phyloP scores from a whole-genome alignment of 148 eudicot species.

The Cornus controversa region DNA sequence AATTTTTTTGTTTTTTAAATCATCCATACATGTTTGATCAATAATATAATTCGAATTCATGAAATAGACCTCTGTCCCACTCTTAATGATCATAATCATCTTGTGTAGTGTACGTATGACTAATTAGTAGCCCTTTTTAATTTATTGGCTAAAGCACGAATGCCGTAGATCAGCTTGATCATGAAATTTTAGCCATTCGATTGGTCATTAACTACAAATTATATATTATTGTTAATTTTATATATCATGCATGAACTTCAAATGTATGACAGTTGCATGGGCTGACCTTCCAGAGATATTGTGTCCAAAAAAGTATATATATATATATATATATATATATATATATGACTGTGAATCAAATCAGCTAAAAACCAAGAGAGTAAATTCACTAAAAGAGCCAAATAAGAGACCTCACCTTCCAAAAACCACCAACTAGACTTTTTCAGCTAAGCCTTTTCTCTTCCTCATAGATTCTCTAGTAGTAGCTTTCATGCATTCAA shows the following conservation, averaged over 20 bases:
- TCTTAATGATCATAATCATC: not conserved
- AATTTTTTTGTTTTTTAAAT: not conserved
- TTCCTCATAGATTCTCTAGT: constrained; percentile 21
- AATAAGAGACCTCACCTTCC: constrained; percentile 16
- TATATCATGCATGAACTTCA: constrained; percentile 2
- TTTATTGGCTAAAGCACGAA: not conserved
- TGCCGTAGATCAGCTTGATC: not conserved
- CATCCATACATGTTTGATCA: not conserved
- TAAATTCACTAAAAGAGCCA: constrained; percentile 13
- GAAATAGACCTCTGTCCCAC: not conserved
- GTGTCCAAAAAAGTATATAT: not conserved
- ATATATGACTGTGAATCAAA: not conserved
- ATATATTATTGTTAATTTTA: too few relatives aligned
- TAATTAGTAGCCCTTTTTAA: not conserved
- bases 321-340: too few relatives aligned
- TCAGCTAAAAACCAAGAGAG: constrained; percentile 13
- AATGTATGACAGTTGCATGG: constrained; percentile 20
- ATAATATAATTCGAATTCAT: not conserved
- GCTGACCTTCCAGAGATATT: not conserved
- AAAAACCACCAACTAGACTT: constrained; percentile 15
- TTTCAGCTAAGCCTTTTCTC: constrained; percentile 14
- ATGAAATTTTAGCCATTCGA: not conserved
- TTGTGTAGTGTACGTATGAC: not conserved
- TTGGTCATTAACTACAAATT: not conserved
- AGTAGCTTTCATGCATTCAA: constrained; percentile 35